Base-by-base conservation (phyloP, 1,139 yeast species). In the Yamadazyma atmosphaerica region DNA sequence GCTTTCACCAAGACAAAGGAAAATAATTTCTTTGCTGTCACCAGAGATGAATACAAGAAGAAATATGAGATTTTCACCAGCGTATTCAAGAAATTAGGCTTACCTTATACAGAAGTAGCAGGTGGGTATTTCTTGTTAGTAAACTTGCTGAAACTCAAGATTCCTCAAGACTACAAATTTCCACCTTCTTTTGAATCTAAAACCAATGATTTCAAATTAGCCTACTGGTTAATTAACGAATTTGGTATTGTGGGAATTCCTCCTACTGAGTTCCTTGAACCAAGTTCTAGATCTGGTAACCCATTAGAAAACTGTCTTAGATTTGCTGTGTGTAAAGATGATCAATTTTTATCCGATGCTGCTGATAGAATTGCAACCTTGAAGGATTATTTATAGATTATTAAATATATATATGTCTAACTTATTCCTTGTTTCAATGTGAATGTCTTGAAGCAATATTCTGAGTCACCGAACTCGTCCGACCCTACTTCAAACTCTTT, bases 251-350 rank as follows among this genome's bases (percentile, higher is more conserved):
- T 92, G 17, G 86, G 95, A 4, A 90, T 92, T 49, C 98, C 98
- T 10, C 98, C 98, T 22, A 85, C 96, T 4, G 98, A 90, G 61
- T 92, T 92, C 57, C 81, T 87, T 55, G 76, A 79, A 33, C 63
- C 65, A 4, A 54, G 52, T 9, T 74, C 78, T 33, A 82, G 86
- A 59, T 77, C 79, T 43, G 90, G 86, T 23, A 73, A 78, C 42
- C 79, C 83, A 13, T 89, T 92, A 37, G 96, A 89, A 56, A 84
- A 86, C 51, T 80, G 89, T 58, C 70, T 92, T 45, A 80, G 98
- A 58, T 90, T 92, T 61, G 98, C 98, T 12, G 95, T 92, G 13
- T 92, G 98, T 72, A 92, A 92, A 66, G 96, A 86, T 52, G 95
- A 92, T 57, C 70, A 68, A 4, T 72, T 87, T 44, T 74, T 92